phyloP scores from a whole-genome alignment of 1,284 basidiomycete species.

The Ustilago shanxiensis region DNA sequence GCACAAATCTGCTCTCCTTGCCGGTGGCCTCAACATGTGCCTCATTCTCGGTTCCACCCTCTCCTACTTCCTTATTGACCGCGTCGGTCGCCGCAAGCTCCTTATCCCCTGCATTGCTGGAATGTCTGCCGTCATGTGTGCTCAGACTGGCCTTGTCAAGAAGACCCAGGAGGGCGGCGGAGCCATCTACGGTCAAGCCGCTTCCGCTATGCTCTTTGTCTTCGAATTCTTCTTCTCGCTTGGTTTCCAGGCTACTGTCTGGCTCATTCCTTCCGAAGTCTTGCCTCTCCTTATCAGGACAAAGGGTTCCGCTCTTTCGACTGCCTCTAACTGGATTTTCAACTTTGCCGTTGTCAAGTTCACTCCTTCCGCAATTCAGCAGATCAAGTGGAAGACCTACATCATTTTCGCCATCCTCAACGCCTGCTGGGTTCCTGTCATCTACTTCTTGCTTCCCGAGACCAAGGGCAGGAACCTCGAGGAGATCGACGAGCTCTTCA shows the following conservation, averaged over 20 bases:
- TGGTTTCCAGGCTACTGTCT: constrained; percentile 80
- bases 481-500: constrained; percentile 67
- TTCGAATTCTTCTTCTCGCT: constrained; percentile 80
- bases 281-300: constrained; percentile 69
- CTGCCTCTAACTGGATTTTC: constrained; percentile 68
- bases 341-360: constrained; percentile 75
- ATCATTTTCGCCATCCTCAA: constrained; percentile 70
- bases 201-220: constrained; percentile 75
- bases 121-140: constrained; percentile 77
- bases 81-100: constrained; percentile 75
- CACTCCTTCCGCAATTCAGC: constrained; percentile 75
- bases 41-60: constrained; percentile 77
- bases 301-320: constrained; percentile 69
- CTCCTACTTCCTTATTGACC: constrained; percentile 75
- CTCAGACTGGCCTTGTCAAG: constrained; percentile 73
- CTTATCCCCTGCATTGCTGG: constrained; percentile 80
- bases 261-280: constrained; percentile 71
- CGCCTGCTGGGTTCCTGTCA: constrained; percentile 66
- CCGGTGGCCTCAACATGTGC: constrained; percentile 79
- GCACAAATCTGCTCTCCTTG: constrained; percentile 77
- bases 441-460: constrained; percentile 69
- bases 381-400: constrained; percentile 70
- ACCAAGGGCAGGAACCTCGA: constrained; percentile 67
- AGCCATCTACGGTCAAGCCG: constrained; percentile 74
- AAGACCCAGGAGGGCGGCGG: constrained; percentile 70